These are phyloP conservation scores for Neurospora tetraspora DNA, from an alignment of 495 filamentous ascomycete species.

Conservation along the genomic window DNA sequence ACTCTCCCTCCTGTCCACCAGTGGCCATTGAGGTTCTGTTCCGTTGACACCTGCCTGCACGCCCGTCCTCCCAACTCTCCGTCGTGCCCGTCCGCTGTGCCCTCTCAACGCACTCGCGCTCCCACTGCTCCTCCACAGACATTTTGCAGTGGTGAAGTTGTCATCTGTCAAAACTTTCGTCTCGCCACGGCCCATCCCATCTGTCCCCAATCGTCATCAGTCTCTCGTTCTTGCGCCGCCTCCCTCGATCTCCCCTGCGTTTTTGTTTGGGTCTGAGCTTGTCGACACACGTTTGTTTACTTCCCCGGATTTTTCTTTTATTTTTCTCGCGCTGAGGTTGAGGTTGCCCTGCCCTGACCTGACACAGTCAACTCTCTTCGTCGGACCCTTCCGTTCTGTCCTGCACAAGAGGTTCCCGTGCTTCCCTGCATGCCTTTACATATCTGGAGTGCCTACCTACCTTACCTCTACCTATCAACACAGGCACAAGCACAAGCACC, in stretches of 20 bases:
- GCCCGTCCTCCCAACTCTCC: neutral
- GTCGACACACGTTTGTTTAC: neutral
- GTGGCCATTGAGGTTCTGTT: neutral
- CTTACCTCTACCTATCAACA: neutral
- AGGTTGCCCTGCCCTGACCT: neutral
- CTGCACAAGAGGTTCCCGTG: neutral
- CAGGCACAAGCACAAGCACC: neutral
- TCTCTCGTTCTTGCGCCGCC: conserved; percentile 25
- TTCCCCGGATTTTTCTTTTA: neutral
- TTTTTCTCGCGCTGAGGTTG: neutral
- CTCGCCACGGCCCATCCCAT: conserved; percentile 23
- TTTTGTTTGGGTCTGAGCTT: neutral
- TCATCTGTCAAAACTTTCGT: neutral
- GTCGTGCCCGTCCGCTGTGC: neutral
- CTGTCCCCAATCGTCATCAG: conserved; percentile 32
- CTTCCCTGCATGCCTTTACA: neutral
- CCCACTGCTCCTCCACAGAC: neutral
- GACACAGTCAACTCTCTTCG: neutral
- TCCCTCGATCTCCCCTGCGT: conserved; percentile 18
- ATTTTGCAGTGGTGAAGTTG: neutral
- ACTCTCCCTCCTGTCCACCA: neutral
- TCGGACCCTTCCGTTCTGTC: neutral
- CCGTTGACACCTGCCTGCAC: neutral
- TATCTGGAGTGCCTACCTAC: neutral
- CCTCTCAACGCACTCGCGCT: neutral